Evolutionary conservation across 2,329 filamentous ascomycete species (phyloP).

Genomic region (Penicillium hordei): DNA sequence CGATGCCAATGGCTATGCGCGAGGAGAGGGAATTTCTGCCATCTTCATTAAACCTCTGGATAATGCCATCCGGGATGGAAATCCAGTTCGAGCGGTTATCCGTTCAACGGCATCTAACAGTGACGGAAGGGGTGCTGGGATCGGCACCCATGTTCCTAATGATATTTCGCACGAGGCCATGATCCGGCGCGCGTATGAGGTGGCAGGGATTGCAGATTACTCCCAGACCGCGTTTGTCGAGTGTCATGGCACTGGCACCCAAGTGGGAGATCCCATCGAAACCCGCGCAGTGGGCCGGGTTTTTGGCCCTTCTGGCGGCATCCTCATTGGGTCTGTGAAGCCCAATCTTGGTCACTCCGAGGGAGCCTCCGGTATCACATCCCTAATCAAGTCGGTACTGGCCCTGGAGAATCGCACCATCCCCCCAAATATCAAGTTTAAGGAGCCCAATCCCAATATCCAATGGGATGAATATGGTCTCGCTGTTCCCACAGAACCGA

Average conservation of each 20-base stretch:
- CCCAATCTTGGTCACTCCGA: slow-evolving; percentile 47
- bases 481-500: slow-evolving; percentile 4
- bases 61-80: background rate
- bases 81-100: slow-evolving; percentile 1
- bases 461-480: slow-evolving; percentile 3
- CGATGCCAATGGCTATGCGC: slow-evolving; percentile 32
- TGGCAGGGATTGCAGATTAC: slow-evolving; percentile 6
- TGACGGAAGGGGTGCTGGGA: background rate
- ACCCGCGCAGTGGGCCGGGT: slow-evolving; percentile 22
- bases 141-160: background rate
- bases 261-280: slow-evolving; percentile 32
- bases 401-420: slow-evolving; percentile 41
- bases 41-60: slow-evolving; percentile 29
- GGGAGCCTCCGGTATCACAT: slow-evolving; percentile 53
- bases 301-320: slow-evolving; percentile 16
- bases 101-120: background rate
- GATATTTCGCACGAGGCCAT: slow-evolving; percentile 1
- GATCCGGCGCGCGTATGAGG: slow-evolving; percentile 3
- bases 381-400: slow-evolving; percentile 20
- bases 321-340: slow-evolving; percentile 16
- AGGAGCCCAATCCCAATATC: slow-evolving; percentile 7
- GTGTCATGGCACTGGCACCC: slow-evolving; percentile 32
- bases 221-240: slow-evolving; percentile 24
- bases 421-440: slow-evolving; percentile 45
- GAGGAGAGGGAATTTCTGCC: slow-evolving; percentile 33